phyloP scores from a whole-genome alignment of 169 alveolate species.

The Plasmodium knowlesi region DNA sequence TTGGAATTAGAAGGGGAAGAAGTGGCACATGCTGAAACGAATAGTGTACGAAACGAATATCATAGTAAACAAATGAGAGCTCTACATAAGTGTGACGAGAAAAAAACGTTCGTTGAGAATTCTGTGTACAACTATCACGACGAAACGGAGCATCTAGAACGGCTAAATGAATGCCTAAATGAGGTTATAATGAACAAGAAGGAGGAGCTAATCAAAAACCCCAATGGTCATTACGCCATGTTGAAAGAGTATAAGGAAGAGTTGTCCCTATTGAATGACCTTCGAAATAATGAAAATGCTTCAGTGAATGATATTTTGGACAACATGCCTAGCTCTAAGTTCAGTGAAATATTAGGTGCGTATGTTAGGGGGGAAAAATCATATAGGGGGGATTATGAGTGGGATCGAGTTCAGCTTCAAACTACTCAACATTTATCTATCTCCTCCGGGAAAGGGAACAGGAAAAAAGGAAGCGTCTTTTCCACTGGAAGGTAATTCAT shows the following conservation, averaged over 20 bases:
- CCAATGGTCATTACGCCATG: conserved; percentile 10
- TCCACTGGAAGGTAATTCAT: not conserved
- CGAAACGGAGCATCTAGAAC: conserved; percentile 28
- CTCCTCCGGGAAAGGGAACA: not conserved
- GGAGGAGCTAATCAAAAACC: not conserved
- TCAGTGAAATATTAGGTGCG: conserved; percentile 1
- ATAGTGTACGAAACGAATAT: not conserved
- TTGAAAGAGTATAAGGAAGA: conserved; percentile 44
- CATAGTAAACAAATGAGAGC: not conserved
- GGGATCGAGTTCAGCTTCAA: not conserved
- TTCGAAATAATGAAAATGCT: conserved; percentile 13
- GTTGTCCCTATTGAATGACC: conserved; percentile 37
- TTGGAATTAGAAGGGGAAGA: not conserved
- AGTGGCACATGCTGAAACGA: not conserved
- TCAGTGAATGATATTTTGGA: conserved; percentile 20
- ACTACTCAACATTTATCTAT: not conserved
- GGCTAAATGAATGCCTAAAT: conserved; percentile 26
- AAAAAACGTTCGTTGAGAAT: not conserved
- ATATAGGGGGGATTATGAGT: not conserved
- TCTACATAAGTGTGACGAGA: not conserved
- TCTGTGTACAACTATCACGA: not conserved
- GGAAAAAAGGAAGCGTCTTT: not conserved
- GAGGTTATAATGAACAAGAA: not conserved
- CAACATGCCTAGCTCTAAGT: conserved; percentile 11
- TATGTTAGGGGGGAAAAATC: not conserved